A percentile compares a stretch with the other conserved stretches of the same genome.
Conservation (phyloP, 2,329 filamentous ascomycete species). For the Diplodia scrobiculata region DNA sequence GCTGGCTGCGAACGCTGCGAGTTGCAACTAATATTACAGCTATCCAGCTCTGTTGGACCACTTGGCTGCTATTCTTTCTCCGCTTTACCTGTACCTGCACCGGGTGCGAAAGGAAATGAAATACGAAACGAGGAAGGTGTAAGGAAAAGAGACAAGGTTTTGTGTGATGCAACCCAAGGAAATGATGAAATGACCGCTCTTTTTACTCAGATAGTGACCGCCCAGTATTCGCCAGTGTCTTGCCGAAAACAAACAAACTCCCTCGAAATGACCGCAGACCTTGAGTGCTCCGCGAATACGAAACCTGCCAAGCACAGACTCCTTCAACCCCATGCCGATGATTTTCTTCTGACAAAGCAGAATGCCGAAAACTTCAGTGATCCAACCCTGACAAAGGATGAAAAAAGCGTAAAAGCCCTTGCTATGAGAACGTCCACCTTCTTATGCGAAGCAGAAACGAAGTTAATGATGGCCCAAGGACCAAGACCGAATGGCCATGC, state of each 20-base stretch:
- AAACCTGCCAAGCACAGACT: slow-evolving; percentile 23
- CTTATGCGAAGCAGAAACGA: slow-evolving; percentile 7
- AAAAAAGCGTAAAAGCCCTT: slow-evolving; percentile 8
- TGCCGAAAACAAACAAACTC: slow-evolving; percentile 18
- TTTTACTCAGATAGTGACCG: slow-evolving; percentile 21
- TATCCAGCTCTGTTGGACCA: not conserved
- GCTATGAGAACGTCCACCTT: slow-evolving; percentile 3
- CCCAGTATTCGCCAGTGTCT: slow-evolving; percentile 21
- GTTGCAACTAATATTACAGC: slow-evolving; percentile 23
- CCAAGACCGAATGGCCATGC: slow-evolving; percentile 54
- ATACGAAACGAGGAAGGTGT: not conserved
- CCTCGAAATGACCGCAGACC: slow-evolving; percentile 25
- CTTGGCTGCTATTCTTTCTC: not conserved
- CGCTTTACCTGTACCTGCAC: not conserved
- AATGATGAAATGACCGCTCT: slow-evolving; percentile 22
- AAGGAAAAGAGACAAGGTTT: slow-evolving; percentile 1
- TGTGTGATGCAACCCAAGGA: slow-evolving; percentile 11
- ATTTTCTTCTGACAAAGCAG: slow-evolving; percentile 28
- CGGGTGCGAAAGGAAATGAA: not conserved
- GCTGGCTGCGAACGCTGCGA: slow-evolving; percentile 21
- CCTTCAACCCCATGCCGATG: slow-evolving; percentile 26
- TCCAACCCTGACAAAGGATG: slow-evolving; percentile 26
- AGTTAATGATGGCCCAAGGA: slow-evolving; percentile 24
- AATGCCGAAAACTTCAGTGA: slow-evolving; percentile 24
- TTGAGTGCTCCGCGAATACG: slow-evolving; percentile 6